Conservation (phyloP, 2,329 filamentous ascomycete species). For the Aspergillus quadricinctus region DNA sequence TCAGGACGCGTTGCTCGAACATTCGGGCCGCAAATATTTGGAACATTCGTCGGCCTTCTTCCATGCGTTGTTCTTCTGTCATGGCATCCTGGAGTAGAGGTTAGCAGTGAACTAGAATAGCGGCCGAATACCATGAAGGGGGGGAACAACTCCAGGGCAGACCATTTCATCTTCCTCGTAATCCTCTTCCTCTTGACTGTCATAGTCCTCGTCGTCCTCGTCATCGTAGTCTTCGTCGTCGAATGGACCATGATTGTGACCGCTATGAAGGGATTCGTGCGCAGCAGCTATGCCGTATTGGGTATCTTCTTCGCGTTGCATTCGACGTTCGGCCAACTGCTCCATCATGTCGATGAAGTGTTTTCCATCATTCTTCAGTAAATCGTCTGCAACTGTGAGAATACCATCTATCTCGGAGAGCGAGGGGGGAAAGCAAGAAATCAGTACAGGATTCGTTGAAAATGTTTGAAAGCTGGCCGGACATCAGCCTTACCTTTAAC, state of each 20-base stretch:
- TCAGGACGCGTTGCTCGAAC: slow-evolving; percentile 96
- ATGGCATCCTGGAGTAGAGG: slow-evolving; percentile 70
- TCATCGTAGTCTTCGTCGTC: slow-evolving; percentile 71
- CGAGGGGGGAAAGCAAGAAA: slow-evolving; percentile 43
- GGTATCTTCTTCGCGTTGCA: slow-evolving; percentile 93
- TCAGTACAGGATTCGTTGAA: slow-evolving; percentile 21
- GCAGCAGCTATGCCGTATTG: slow-evolving; percentile 60
- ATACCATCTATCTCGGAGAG: slow-evolving; percentile 66
- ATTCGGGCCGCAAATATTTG: slow-evolving; percentile 98
- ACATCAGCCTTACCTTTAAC: slow-evolving; percentile 64
- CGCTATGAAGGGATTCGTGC: slow-evolving; percentile 58
- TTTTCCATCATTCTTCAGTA: slow-evolving; percentile 97
- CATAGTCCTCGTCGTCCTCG: slow-evolving; percentile 67
- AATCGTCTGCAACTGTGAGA: slow-evolving; percentile 94
- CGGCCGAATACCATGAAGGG: slow-evolving; percentile 1
- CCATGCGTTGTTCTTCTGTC: slow-evolving; percentile 98
- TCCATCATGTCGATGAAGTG: slow-evolving; percentile 99
- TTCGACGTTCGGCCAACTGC: slow-evolving; percentile 91
- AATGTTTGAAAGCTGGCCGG: slow-evolving; percentile 3
- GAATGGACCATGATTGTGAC: slow-evolving; percentile 71
- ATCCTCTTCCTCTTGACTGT: slow-evolving; percentile 60
- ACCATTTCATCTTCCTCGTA: slow-evolving; percentile 65
- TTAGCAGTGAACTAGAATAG: slow-evolving; percentile 26
- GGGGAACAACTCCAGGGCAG: slow-evolving; percentile 17
- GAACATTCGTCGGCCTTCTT: slow-evolving; percentile 97